Base-by-base conservation (phyloP, 352 stramenopile genomes). In the Globisporangium cylindrosporum region DNA sequence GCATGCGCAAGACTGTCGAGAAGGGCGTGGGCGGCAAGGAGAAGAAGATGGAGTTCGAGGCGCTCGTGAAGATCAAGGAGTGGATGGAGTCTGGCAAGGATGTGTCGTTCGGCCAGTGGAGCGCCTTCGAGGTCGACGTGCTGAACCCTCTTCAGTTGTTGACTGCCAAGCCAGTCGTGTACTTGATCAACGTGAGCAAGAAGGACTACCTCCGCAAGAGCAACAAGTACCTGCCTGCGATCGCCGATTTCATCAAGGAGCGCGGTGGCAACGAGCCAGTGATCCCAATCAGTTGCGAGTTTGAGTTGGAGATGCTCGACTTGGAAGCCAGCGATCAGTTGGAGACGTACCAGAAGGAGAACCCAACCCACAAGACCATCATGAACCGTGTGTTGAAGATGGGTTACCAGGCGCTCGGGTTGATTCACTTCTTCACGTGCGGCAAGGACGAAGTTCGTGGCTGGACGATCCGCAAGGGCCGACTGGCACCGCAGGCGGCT, bases 361-460 rank as follows among this genome's bases (percentile, higher is more conserved):
- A 95, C 76, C 88, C 85, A 68, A 92, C 78, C 53, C 77, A 93
- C 75, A 97, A 97, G 81, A 93, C 85, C 58, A 88, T 97, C 57
- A 71, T 99, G 60, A 98, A 98, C 67, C 95, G 97, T 60, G 96
- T 99, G 67, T 97, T 99, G 57, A 98, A 98, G 69, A 92, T 94
- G 73, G 98, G 98, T 49, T 99, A 99, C 86, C 86, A 98, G 69
- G 92, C 96, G 25, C 93, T 99, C 15, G 97, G 98, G 43, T 82
- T 99, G 55, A 98, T 99, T 76, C 96, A 99, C 73, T 99, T 99
- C 84, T 99, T 99, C 87, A 99, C 98, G 36, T 92, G 94, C 24
- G 98, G 98, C 57, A 94, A 97, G 68, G 98, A 99, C 38, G 38
- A 18, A 86, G 98, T 99, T 34, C 88, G 97, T 60, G 96, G 96